phyloP scores from a whole-genome alignment of 305 asterid species.

The Plantago coronopus region DNA sequence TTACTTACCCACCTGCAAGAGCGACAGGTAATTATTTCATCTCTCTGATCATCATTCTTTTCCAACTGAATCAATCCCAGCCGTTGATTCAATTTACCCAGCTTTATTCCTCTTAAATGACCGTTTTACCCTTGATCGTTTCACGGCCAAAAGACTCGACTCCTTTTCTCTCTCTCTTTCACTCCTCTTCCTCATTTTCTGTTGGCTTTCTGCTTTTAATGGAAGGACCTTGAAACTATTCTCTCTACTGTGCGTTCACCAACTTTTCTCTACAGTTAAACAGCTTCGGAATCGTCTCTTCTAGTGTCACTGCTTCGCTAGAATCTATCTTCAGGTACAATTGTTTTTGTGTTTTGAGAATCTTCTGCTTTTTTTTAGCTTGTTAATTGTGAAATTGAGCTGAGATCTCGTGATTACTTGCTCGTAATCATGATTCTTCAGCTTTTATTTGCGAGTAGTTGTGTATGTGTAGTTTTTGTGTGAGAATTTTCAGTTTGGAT shows the following conservation, averaged over 20 bases:
- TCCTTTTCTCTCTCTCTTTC: constrained; percentile 12
- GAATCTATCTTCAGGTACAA: constrained; percentile 35
- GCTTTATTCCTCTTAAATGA: constrained; percentile 1
- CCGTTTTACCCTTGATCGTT: constrained; percentile 25
- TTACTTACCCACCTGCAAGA: constrained; percentile 21
- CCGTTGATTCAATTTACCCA: constrained; percentile 15
- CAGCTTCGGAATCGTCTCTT: constrained; percentile 12
- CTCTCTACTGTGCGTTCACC: constrained; percentile 33
- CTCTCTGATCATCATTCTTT: constrained; percentile 14
- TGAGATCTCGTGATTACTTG: neutral
- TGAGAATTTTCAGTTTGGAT: neutral
- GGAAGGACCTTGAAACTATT: constrained; percentile 58
- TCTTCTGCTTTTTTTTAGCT: neutral
- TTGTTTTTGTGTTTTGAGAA: constrained; percentile 13
- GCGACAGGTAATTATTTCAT: constrained; percentile 23
- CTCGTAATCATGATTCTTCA: neutral
- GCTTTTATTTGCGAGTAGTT: neutral
- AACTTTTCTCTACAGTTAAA: constrained; percentile 25
- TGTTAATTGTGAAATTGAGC: neutral
- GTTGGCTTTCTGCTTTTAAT: constrained; percentile 27
- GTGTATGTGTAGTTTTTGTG: neutral
- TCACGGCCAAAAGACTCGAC: neutral
- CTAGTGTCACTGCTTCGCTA: constrained; percentile 11
- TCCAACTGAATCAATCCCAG: constrained; percentile 3
- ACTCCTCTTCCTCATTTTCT: constrained; percentile 31